These are phyloP conservation scores for Phytopythium chamaehyphon DNA, from an alignment of 352 stramenopile species.

Conservation along the genomic window DNA sequence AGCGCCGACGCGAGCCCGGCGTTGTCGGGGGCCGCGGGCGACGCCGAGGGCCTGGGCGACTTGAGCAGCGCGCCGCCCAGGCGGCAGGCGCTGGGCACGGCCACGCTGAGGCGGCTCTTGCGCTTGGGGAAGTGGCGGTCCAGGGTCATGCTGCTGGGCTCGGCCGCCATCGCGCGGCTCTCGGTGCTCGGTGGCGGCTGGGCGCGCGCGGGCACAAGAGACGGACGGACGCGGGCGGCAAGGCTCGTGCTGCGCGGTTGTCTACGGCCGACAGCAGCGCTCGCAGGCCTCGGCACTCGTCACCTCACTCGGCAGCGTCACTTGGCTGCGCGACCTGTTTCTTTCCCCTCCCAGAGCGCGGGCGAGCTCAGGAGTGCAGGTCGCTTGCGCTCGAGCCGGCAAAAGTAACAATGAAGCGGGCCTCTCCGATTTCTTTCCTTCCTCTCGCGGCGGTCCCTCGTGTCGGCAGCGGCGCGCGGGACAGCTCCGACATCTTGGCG, in stretches of 20 bases:
- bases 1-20: constrained; percentile 53
- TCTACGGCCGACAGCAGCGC: no score
- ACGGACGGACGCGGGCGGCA: neutral
- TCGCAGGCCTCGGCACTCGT: no score
- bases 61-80: constrained; percentile 10
- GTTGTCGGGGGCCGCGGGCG: constrained; percentile 23
- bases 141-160: constrained; percentile 35
- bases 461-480: constrained; percentile 6
- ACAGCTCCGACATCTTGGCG: constrained; percentile 3
- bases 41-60: constrained; percentile 9
- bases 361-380: constrained; percentile 3
- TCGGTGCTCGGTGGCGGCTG: neutral
- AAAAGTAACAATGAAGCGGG: constrained; percentile 55
- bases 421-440: no score
- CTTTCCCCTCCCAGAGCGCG: constrained; percentile 10
- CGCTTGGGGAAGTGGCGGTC: constrained; percentile 70
- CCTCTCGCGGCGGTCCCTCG: no score
- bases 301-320: no score
- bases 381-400: constrained; percentile 44
- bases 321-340: constrained; percentile 1
- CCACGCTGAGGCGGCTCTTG: constrained; percentile 37
- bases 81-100: constrained; percentile 21
- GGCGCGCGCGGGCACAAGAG: neutral
- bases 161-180: constrained; percentile 2
- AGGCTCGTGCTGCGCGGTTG: no score